Base-by-base conservation (phyloP, 306 rosid species). In the Glycine latifolia region DNA sequence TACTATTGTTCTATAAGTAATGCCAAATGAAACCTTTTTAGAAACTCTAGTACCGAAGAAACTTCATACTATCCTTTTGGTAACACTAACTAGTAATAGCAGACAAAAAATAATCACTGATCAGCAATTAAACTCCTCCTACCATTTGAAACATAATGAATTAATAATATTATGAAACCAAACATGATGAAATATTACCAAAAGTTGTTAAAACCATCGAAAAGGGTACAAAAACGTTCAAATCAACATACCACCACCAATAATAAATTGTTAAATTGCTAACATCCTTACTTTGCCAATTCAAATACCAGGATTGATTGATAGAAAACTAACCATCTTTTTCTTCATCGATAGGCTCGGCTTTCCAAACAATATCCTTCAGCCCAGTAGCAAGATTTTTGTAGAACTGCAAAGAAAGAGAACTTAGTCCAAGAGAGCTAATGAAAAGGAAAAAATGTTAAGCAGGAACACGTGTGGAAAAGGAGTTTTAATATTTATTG, bases 361-460 rank as follows among this genome's bases (percentile, higher is more conserved):
- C 84, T 86, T 81, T 91, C 99, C 99, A 95, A 59, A 95, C 97
- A 10, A 95, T 78, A 76, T 95, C 99, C 79, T 93, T 91, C 87
- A 95, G 90, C 71, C 98, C 98, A 41, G 93, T 84, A 0, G 97
- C 69, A 17, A 95, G 87, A 62, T 79, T 90, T 71, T 90, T 91
- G 89, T 93, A 95, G 87, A 95, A 95, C 99, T 95, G 89, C 68
- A 81, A 46, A 81, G 59, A 31, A 73, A 85, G 68, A 69, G 13
- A 84, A 77, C 72, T 14, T 13, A 74, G 50, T 79, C 81, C 56
- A 77, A 53, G 65, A 14, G 73, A 65, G 49, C 13, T n/a, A 67
- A 71, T 53, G 6, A 58, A 72, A 72, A 68, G 1, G 5, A 77
- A 37, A 33, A 60, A 37, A 2, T 31, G 41, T 26, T 26, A 26